Evolutionary conservation across 1,284 basidiomycete species (phyloP).

Genomic region (Cryptococcus sp.): DNA sequence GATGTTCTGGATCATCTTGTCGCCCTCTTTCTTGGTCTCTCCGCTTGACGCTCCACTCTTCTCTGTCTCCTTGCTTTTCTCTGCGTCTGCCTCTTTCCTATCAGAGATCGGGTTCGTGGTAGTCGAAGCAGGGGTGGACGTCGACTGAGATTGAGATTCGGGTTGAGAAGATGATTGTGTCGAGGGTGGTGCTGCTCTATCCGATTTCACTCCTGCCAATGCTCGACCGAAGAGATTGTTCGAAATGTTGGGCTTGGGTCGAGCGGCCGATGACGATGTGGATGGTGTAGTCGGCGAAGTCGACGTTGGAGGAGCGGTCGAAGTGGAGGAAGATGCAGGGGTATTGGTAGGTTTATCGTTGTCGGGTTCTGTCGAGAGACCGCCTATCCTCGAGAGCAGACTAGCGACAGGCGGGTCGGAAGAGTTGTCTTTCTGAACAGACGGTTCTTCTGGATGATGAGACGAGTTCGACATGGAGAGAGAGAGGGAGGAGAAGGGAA

Average conservation of each 20-base stretch:
- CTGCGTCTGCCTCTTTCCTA: not conserved
- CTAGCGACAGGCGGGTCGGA: slow-evolving; percentile 29
- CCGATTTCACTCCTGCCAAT: slow-evolving; percentile 35
- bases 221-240: slow-evolving; percentile 35
- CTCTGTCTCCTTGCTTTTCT: not conserved
- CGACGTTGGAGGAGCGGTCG: slow-evolving; percentile 1
- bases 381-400: slow-evolving; percentile 35
- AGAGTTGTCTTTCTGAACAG: not conserved
- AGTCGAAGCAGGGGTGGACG: not conserved
- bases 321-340: slow-evolving; percentile 1
- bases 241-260: slow-evolving; percentile 26
- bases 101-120: not conserved
- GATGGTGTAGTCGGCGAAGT: slow-evolving; percentile 2
- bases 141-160: slow-evolving; percentile 3
- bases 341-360: slow-evolving; percentile 2
- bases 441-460: not conserved
- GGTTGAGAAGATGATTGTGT: not conserved
- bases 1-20: not conserved
- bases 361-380: slow-evolving; percentile 26
- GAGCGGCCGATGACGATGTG: slow-evolving; percentile 1
- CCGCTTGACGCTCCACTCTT: too few relatives aligned
- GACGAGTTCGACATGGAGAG: not conserved
- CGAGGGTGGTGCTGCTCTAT: slow-evolving; percentile 6
- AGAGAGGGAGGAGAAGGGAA: not conserved
- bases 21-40: not conserved